Conservation (phyloP, 805 yeast genomes). For the Cyberlindnera mycetangii region DNA sequence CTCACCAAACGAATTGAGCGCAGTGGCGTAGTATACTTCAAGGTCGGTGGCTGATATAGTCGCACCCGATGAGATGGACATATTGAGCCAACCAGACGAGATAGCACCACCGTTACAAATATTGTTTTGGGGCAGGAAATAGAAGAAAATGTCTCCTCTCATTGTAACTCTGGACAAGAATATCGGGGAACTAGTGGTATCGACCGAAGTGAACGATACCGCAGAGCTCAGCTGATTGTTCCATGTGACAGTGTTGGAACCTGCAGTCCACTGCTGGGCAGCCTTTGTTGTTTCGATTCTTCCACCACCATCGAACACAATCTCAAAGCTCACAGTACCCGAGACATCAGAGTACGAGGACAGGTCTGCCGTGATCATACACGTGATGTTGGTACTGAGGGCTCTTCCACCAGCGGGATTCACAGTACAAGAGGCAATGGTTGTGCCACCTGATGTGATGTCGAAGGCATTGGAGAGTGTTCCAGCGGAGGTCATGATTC, state of each 20-base stretch:
- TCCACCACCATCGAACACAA: constrained; percentile 18
- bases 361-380: constrained; percentile 11
- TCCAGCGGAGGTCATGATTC: constrained; percentile 7
- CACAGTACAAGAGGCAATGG: constrained; percentile 14
- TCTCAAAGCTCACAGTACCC: constrained; percentile 9
- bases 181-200: neutral
- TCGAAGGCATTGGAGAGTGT: constrained; percentile 7
- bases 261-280: constrained; percentile 14
- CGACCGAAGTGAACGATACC: neutral
- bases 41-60: neutral
- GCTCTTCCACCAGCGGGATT: constrained; percentile 15
- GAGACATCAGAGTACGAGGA: constrained; percentile 1
- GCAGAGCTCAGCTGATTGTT: constrained; percentile 9
- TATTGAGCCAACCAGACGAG: constrained; percentile 10
- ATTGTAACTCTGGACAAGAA: constrained; percentile 13
- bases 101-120: constrained; percentile 6
- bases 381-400: constrained; percentile 5
- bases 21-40: constrained; percentile 1
- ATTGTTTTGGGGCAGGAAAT: constrained; percentile 7
- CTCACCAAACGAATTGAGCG: constrained; percentile 4
- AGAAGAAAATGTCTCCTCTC: constrained; percentile 16
- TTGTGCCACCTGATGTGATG: constrained; percentile 6
- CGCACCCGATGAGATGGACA: neutral
- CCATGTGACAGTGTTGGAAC: constrained; percentile 17
- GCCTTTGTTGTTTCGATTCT: constrained; percentile 5